Conservation (phyloP, 106 monocot genomes). For the Hemerocallis citrina region DNA sequence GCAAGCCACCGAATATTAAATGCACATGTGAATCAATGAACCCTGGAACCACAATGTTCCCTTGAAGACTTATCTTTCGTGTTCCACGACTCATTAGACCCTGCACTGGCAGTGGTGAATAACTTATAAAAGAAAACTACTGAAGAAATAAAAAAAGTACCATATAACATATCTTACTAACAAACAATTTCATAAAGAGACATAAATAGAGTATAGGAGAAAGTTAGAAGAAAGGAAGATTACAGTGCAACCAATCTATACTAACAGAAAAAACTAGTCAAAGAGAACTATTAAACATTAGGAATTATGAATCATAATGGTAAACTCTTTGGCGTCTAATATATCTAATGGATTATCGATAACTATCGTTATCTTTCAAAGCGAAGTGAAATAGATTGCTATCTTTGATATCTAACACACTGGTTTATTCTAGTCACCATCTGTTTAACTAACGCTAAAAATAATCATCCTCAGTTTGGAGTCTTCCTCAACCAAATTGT, state of each 20-base stretch:
- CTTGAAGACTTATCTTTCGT: slow-evolving; percentile 42
- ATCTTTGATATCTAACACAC: no score
- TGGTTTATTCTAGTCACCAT: no score
- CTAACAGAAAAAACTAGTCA: neutral
- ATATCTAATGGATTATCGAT: no score
- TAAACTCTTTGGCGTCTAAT: neutral
- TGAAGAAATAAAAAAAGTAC: neutral
- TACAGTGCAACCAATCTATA: neutral
- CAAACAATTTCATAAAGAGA: neutral
- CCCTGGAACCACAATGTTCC: slow-evolving; percentile 78
- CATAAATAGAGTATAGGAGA: neutral
- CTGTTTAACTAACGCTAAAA: no score
- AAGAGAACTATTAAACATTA: neutral
- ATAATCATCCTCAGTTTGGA: no score
- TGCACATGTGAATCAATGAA: slow-evolving; percentile 95
- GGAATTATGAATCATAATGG: neutral
- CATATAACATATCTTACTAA: neutral
- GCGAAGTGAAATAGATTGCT: no score
- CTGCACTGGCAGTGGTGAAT: slow-evolving; percentile 21
- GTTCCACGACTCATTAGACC: slow-evolving; percentile 50
- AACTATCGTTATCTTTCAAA: no score
- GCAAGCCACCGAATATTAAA: slow-evolving; percentile 74
- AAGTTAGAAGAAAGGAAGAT: neutral
- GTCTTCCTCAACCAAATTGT: no score
- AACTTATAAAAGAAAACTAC: neutral